A percentile compares a stretch with the other conserved stretches of the same genome.
These are phyloP conservation scores for Colletotrichum sp. DNA, from an alignment of 2,329 filamentous ascomycete genomes.

Conservation along the genomic window DNA sequence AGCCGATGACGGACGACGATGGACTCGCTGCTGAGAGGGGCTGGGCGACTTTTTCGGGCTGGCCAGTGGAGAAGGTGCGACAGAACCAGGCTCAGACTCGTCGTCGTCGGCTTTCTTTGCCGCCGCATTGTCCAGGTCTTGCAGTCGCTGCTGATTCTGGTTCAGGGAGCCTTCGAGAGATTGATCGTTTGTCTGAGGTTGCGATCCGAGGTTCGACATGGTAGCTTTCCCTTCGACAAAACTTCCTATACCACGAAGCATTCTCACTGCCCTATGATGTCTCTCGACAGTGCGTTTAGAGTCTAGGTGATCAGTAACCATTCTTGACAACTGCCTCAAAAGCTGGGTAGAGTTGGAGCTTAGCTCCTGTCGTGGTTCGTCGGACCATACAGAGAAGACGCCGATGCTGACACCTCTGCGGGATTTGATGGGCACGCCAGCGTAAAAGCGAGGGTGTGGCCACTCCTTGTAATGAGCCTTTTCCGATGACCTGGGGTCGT, in stretches of 20 bases:
- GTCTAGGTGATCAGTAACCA: slow-evolving; percentile 42
- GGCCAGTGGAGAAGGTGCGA: neutral
- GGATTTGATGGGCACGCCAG: slow-evolving; percentile 45
- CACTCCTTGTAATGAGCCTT: slow-evolving; percentile 28
- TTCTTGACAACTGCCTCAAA: slow-evolving; percentile 28
- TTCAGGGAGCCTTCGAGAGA: slow-evolving; percentile 22
- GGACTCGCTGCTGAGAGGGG: neutral
- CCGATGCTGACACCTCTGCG: slow-evolving; percentile 47
- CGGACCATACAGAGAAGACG: slow-evolving; percentile 40
- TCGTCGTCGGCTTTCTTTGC: slow-evolving; percentile 31
- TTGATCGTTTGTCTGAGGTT: neutral
- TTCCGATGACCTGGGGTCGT: slow-evolving; percentile 32
- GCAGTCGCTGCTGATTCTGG: slow-evolving; percentile 8
- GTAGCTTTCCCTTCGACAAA: slow-evolving; percentile 40
- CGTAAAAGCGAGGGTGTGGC: slow-evolving; percentile 39
- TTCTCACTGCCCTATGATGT: slow-evolving; percentile 37
- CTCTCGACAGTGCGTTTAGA: slow-evolving; percentile 28
- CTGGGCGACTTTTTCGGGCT: neutral
- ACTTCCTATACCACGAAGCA: slow-evolving; percentile 38
- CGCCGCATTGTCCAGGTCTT: neutral
- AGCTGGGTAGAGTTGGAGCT: slow-evolving; percentile 30
- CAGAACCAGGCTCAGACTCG: neutral
- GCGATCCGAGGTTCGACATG: slow-evolving; percentile 24
- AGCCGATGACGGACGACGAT: fast-evolving
- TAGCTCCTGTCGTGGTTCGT: slow-evolving; percentile 29